Base-by-base conservation (phyloP, 2,329 filamentous ascomycete genomes). In the Pseudogymnoascus sp. region DNA sequence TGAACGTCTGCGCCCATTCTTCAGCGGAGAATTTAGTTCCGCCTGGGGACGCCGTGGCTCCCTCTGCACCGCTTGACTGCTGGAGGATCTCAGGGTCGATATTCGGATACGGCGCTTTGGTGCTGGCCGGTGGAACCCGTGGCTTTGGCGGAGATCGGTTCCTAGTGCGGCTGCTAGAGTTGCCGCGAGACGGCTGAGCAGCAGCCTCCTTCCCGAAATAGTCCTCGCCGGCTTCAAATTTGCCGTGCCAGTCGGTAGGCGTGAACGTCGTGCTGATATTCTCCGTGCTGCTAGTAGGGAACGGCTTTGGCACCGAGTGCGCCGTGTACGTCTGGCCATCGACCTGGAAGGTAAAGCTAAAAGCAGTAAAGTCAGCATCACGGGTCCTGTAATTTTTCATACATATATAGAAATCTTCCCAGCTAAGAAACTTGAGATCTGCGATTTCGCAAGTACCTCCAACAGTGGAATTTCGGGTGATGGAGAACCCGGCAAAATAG, bases 251-350 rank as follows among this genome's bases (percentile, higher is more conserved):
- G 59, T 83, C 78, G 12, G 79, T 77, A 3, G 79, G 74, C 18
- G 78, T 78, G 70, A 87, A 87, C 38, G 74, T 80, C 16, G 83
- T 86, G 70, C 84, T 83, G 65, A 87, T 86, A 59, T 80, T 82
- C 61, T 87, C 82, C 18, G 79, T 74, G 66, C 80, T 85, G 61
- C 72, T 78, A 63, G 77, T 78, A 38, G 74, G n/a, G 47, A 58
- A 61, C 16, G 32, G 60, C 32, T 39, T 35, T 28, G 47, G 47
- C 18, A 34, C 18, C 25, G 58, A 47, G 25, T 47, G 58, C 14
- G 58, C 34, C 9, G 58, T 60, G 37, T 14, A 61, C 22, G 28
- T 39, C 22, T 61, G n/a, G 25, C 22, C 58, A 16, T 57, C 61
- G 12, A 54, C 58, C 6, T 50, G 25, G 57, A 43, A 59, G 12